A percentile compares a stretch with the other conserved stretches of the same genome.
Conservation (phyloP, 495 filamentous ascomycete species). For the Aspergillus taichungensis region DNA sequence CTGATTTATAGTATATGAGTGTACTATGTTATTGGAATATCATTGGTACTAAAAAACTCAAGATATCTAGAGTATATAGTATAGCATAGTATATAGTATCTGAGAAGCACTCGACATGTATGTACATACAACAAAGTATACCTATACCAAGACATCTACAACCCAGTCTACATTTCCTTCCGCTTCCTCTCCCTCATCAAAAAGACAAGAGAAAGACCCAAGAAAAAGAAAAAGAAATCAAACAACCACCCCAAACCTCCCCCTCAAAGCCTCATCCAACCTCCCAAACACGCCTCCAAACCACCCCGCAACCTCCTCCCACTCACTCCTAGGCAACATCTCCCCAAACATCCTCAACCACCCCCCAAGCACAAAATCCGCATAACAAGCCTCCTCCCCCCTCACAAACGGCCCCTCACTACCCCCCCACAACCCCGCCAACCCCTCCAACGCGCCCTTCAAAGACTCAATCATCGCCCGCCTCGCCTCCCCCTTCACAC, state of each 20-base stretch:
- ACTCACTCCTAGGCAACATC: conserved; percentile 33
- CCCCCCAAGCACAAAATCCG: conserved; percentile 54
- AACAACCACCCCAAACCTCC: neutral
- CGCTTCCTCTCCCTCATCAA: too few species aligned
- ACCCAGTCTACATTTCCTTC: too few species aligned
- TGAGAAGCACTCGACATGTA: too few species aligned
- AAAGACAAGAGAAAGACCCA: too few species aligned
- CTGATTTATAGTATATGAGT: neutral
- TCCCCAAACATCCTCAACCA: conserved; percentile 44
- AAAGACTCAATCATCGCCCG: conserved; percentile 28
- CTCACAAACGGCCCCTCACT: conserved; percentile 42
- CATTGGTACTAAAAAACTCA: too few species aligned
- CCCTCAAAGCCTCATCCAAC: conserved; percentile 41
- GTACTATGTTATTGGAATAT: neutral
- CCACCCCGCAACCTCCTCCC: conserved; percentile 43
- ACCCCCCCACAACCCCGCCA: conserved; percentile 35
- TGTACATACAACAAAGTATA: too few species aligned
- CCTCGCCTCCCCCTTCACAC: conserved; percentile 32
- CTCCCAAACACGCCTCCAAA: conserved; percentile 39
- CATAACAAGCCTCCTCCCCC: conserved; percentile 41
- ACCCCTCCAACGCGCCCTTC: conserved; percentile 25
- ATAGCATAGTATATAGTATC: too few species aligned
- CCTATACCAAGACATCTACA: too few species aligned
- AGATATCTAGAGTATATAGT: too few species aligned
- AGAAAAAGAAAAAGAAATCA: neutral